A percentile compares a stretch with the other conserved stretches of the same genome.
These are phyloP conservation scores for Xylariaceae sp. DNA, from an alignment of 2,329 filamentous ascomycete species.

Conservation along the genomic window DNA sequence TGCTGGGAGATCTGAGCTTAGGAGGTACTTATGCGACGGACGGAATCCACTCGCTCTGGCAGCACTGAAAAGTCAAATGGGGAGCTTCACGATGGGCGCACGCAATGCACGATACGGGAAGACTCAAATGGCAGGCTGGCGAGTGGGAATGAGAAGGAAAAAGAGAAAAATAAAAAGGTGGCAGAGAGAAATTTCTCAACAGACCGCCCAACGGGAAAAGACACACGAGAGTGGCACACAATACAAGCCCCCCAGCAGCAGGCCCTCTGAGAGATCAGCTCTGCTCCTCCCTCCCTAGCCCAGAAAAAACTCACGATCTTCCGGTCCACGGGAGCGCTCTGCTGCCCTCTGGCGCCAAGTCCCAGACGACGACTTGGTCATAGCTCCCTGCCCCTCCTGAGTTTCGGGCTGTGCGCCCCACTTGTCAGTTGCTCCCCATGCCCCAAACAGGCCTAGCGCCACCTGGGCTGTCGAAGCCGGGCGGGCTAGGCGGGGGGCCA, in stretches of 20 bases:
- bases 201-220: not conserved
- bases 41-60: no score
- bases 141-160: not conserved
- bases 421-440: no score
- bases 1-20: no score
- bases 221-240: no score
- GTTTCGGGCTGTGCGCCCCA: no score
- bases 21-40: no score
- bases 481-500: no score
- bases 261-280: no score
- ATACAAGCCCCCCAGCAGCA: not conserved
- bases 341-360: constrained; percentile 6
- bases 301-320: constrained; percentile 18
- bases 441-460: no score
- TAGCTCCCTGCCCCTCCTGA: no score
- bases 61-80: not conserved
- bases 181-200: not conserved
- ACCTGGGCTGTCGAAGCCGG: no score
- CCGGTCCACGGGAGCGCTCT: constrained; percentile 3
- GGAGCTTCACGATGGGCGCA: not conserved
- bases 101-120: not conserved
- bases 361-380: no score
- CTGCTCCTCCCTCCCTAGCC: not conserved
- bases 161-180: not conserved
- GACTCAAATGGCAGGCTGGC: not conserved